Evolutionary conservation across 208 protist species (phyloP).

Genomic region (Wallacemonas sp.): DNA sequence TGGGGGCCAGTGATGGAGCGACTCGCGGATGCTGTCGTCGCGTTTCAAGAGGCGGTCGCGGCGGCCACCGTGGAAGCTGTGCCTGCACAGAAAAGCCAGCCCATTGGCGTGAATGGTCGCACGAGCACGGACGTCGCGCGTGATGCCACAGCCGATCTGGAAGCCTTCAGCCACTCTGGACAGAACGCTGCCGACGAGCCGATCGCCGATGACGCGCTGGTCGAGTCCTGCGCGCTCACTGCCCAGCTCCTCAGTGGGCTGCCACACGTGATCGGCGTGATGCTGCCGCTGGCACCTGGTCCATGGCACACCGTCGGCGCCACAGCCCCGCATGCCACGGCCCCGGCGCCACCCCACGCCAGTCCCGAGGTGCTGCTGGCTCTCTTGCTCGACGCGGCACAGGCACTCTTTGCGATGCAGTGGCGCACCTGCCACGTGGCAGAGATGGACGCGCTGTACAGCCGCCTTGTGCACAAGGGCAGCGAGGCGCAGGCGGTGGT

Average conservation of each 20-base stretch:
- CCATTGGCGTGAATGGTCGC: neutral
- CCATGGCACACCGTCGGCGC: neutral
- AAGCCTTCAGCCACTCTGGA: neutral
- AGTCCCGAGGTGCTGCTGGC: constrained; percentile 41
- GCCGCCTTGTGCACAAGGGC: constrained; percentile 27
- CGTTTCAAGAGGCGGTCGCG: neutral
- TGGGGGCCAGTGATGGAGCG: neutral
- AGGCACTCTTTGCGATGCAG: constrained; percentile 63
- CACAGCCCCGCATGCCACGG: neutral
- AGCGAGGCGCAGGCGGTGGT: constrained; percentile 30
- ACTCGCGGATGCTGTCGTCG: neutral
- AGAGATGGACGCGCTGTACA: constrained; percentile 61
- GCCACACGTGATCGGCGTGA: constrained; percentile 56
- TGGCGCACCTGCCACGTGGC: constrained; percentile 75
- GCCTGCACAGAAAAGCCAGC: neutral
- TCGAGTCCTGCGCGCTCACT: constrained; percentile 67
- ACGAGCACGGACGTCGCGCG: constrained; percentile 10
- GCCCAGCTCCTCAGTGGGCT: constrained; percentile 68
- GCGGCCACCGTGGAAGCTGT: neutral
- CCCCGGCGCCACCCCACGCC: constrained; percentile 20
- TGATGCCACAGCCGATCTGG: neutral
- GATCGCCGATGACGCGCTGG: constrained; percentile 57
- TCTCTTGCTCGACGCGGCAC: constrained; percentile 48
- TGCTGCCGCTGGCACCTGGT: neutral
- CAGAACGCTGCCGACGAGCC: constrained; percentile 11